These are phyloP conservation scores for Leucosporidium scottii DNA, from an alignment of 768 basidiomycete species.

Conservation along the genomic window DNA sequence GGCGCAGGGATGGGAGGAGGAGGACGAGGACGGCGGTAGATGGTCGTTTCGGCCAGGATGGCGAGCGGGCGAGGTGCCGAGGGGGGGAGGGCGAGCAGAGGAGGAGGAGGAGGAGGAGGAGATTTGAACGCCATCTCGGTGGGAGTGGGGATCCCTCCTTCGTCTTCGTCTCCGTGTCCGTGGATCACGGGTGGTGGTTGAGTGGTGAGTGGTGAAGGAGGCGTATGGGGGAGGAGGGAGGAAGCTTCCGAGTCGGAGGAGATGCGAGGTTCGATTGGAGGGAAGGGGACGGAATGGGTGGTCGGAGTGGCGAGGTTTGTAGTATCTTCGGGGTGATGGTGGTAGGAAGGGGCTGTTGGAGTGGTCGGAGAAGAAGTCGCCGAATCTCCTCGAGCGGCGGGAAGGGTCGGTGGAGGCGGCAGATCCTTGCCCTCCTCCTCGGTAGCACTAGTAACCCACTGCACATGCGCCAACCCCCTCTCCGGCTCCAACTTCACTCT, in stretches of 20 bases:
- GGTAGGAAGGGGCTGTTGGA: not conserved
- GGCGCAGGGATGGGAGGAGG: not conserved
- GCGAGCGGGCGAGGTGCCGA: not conserved
- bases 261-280: not conserved
- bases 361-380: not conserved
- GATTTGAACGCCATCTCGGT: not conserved
- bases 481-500: not conserved
- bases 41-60: constrained; percentile 1
- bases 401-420: not conserved
- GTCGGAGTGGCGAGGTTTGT: not conserved
- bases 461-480: not conserved
- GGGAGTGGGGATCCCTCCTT: not conserved
- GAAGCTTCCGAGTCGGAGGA: not conserved
- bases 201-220: not conserved
- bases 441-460: not conserved
- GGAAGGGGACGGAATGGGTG: not conserved
- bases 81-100: not conserved
- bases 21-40: constrained; percentile 1
- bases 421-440: no score
- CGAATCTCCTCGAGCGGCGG: not conserved
- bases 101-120: not conserved
- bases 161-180: not conserved
- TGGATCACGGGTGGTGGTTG: not conserved
- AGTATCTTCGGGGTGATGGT: not conserved
- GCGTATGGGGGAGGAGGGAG: not conserved